phyloP scores from a whole-genome alignment of 257 asterid genomes.

The Cynanchum wilfordii region DNA sequence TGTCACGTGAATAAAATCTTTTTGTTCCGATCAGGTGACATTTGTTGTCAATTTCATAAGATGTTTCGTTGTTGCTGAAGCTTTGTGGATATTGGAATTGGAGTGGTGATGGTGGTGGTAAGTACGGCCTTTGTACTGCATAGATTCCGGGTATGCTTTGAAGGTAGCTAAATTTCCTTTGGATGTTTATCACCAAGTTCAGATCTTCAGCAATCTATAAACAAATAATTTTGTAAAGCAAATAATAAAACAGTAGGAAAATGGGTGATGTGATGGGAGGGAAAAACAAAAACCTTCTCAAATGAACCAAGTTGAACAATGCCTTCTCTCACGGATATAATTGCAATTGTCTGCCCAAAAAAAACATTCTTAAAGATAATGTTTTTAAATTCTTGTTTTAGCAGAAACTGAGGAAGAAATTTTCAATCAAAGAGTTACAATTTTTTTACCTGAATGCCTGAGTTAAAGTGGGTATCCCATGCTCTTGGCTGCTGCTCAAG shows the following conservation, averaged over 20 bases:
- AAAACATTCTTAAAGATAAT: neutral
- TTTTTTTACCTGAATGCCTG: constrained; percentile 69
- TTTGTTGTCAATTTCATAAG: constrained; percentile 24
- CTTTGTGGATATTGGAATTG: constrained; percentile 24
- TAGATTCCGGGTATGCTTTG: constrained; percentile 64
- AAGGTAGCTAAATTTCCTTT: constrained; percentile 65
- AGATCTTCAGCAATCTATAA: constrained; percentile 58
- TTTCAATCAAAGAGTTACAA: neutral
- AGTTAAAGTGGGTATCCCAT: constrained; percentile 78
- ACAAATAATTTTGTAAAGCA: neutral
- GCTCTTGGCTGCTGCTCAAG: constrained; percentile 66
- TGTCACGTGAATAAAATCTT: constrained; percentile 32
- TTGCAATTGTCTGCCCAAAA: constrained; percentile 61
- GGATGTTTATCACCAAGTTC: constrained; percentile 54
- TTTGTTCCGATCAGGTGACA: constrained; percentile 35
- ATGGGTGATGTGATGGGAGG: neutral
- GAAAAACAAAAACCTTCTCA: constrained; percentile 39
- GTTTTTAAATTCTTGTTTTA: neutral
- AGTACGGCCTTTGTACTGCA: constrained; percentile 50
- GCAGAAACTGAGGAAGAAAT: neutral
- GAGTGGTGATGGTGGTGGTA: constrained; percentile 10
- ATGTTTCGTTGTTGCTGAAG: constrained; percentile 27
- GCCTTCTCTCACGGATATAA: constrained; percentile 73
- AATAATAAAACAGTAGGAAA: neutral
- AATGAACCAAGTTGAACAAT: constrained; percentile 80